These are phyloP conservation scores for Arthrobotrys entomopaga DNA, from an alignment of 2,329 filamentous ascomycete genomes.

Conservation along the genomic window DNA sequence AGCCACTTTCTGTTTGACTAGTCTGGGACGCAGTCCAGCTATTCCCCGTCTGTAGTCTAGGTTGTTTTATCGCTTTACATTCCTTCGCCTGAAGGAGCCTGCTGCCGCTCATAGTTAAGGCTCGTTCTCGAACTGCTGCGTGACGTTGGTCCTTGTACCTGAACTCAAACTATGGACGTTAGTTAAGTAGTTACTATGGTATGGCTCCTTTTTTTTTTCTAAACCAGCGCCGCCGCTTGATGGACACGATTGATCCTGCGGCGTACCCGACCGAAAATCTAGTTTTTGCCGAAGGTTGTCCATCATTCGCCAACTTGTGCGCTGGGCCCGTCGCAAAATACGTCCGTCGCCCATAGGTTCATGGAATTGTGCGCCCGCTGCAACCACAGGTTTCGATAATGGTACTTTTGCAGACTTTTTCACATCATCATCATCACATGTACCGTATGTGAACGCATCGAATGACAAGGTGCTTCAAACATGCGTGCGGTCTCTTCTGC, in stretches of 20 bases:
- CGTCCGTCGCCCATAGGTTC: slow-evolving; percentile 52
- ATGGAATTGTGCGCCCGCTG: slow-evolving; percentile 25
- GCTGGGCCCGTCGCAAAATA: slow-evolving; percentile 39
- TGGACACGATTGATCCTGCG: slow-evolving; percentile 47
- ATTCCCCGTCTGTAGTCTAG: slow-evolving; percentile 31
- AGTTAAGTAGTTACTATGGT: too few relatives aligned
- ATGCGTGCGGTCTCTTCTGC: slow-evolving; percentile 43
- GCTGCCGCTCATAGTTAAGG: slow-evolving; percentile 33
- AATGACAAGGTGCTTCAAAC: slow-evolving; percentile 5
- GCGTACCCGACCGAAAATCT: slow-evolving; percentile 43
- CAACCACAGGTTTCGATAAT: background rate
- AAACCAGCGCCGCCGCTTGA: slow-evolving; percentile 30
- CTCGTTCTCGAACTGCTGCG: slow-evolving; percentile 34
- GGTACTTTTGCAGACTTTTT: background rate
- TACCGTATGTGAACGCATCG: slow-evolving; percentile 11
- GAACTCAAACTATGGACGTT: slow-evolving; percentile 15
- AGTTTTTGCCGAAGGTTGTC: slow-evolving; percentile 27
- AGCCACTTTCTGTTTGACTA: slow-evolving; percentile 16
- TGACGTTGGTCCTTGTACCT: slow-evolving; percentile 31
- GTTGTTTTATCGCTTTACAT: slow-evolving; percentile 11
- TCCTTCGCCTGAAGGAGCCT: slow-evolving; percentile 48
- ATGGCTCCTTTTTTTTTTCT: too few relatives aligned
- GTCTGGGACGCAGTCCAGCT: slow-evolving; percentile 25
- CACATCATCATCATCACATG: slow-evolving; percentile 5
- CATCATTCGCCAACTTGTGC: slow-evolving; percentile 20